phyloP scores from a whole-genome alignment of 345 rosid genomes.

The Arabidopsis thaliana region TAIR10.1 NC_003075.7:8987501-8988000 shows the following conservation, averaged over 20 bases:
- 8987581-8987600: slow-evolving; percentile 41
- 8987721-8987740: slow-evolving; percentile 59
- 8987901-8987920: background rate
- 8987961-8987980: background rate
- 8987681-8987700: slow-evolving; percentile 61
- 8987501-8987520: background rate
- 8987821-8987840: background rate
- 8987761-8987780: background rate
- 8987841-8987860: background rate
- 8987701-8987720: slow-evolving; percentile 69
- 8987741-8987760: background rate
- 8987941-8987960: background rate
- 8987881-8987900: background rate
- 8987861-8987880: background rate
- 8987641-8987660: slow-evolving; percentile 4
- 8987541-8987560: slow-evolving; percentile 64
- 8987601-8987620: slow-evolving; percentile 21
- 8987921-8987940: slow-evolving; percentile 1
- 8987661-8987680: slow-evolving; percentile 41
- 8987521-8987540: slow-evolving; percentile 29
- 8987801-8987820: background rate
- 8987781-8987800: background rate
- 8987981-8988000: background rate
- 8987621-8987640: slow-evolving; percentile 11
- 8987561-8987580: slow-evolving; percentile 91